These are phyloP conservation scores for Colletotrichum tropicicola DNA, from an alignment of 2,329 filamentous ascomycete species.

Conservation along the genomic window DNA sequence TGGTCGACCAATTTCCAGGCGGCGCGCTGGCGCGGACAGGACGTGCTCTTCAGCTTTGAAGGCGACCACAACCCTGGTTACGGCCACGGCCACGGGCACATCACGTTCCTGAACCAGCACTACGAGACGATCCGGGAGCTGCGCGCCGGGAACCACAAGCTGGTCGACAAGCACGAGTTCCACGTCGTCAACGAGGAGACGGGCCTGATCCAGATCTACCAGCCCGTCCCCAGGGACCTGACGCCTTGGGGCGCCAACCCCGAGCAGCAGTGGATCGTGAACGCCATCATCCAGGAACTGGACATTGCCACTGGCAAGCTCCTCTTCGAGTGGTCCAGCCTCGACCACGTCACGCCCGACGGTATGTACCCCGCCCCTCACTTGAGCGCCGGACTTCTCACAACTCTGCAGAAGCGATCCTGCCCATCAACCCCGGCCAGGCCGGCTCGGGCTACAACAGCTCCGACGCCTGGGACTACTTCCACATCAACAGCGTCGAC, in stretches of 20 bases:
- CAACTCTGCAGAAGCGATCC: conserved; percentile 47
- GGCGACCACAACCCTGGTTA: conserved; percentile 60
- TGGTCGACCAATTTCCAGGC: conserved; percentile 64
- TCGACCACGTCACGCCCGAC: conserved; percentile 37
- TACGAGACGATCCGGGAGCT: conserved; percentile 65
- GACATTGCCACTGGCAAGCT: conserved; percentile 58
- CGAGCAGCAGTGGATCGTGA: conserved; percentile 64
- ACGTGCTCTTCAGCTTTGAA: conserved; percentile 63
- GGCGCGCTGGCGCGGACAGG: conserved; percentile 57
- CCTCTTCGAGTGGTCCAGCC: conserved; percentile 55
- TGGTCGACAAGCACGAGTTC: conserved; percentile 66
- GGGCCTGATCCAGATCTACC: conserved; percentile 62
- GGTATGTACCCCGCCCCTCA: conserved; percentile 25
- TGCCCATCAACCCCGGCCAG: conserved; percentile 56
- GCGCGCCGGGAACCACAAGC: conserved; percentile 57
- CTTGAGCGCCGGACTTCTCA: neutral
- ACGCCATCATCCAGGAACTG: conserved; percentile 63
- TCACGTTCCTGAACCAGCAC: conserved; percentile 60
- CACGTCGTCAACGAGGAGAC: conserved; percentile 61
- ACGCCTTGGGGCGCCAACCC: conserved; percentile 53
- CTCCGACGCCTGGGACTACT: conserved; percentile 48
- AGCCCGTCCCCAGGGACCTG: conserved; percentile 56
- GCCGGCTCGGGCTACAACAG: conserved; percentile 35
- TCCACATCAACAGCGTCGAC: conserved; percentile 47
- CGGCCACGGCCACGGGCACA: conserved; percentile 63